Base-by-base conservation (phyloP, 2,329 filamentous ascomycete genomes). In the Sphaceloma murrayae region DNA sequence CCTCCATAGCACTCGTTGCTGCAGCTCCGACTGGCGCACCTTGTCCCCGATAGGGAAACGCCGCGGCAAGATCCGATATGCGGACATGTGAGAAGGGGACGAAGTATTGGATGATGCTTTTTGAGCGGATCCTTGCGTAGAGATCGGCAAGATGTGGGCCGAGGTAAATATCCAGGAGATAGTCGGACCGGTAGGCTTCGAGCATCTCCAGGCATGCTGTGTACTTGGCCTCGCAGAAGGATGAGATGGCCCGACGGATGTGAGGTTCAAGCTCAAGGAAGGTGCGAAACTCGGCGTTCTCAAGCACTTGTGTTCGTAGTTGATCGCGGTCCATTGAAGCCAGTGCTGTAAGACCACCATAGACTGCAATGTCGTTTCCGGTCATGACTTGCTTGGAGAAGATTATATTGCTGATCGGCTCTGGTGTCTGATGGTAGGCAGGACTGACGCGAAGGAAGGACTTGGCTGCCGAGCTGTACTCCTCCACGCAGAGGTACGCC, bases 251-350 rank as follows among this genome's bases (percentile, higher is more conserved):
- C 47, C 88, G 88, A 51, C 91, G 84, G 50, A 98, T 83, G 56
- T 96, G 89, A 3, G 89, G 87, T 63, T 96, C 91, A 1, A 93
- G 73, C 61, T 96, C 91, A 10, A 98, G 74, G 58, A 91, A 94
- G 34, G 75, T 78, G 43, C 91, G 82, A 67, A 98, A 98, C 8
- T 73, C 69, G 24, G 69, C 68, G 57, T 86, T 94, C 27, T 91
- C 85, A 0, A 98, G 74, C 2, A 96, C 86, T 5, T 71, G 70
- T 4, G 65, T 67, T 60, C 91, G 82, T 16, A 98, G 70, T 49
- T 85, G 78, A 5, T 72, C 68, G 36, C 91, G 78, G 48, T 84
- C 75, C 83, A 96, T 93, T 2, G 85, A 87, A 18, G 89, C 89
- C 17, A 98, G 74, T 4, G 91, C 85, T 52, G 89, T 82, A 17